Evolutionary conservation across 2,329 filamentous ascomycete genomes (phyloP).

Genomic region (Fusarium sp.): DNA sequence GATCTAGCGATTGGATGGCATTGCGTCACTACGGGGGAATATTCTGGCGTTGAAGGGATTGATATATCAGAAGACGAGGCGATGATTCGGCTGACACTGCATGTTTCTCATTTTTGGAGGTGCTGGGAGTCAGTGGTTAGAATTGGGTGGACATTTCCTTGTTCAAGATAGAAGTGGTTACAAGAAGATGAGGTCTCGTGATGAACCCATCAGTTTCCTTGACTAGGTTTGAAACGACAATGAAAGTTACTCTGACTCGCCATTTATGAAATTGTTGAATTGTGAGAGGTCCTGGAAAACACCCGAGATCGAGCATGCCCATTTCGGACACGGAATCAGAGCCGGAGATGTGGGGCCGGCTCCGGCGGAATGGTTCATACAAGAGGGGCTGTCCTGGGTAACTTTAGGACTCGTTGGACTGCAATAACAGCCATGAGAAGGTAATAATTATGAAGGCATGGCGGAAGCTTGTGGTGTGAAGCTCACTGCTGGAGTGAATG

Average conservation of each 20-base stretch:
- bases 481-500: no score
- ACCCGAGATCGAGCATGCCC: neutral
- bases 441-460: neutral
- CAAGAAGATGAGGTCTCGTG: conserved; percentile 22
- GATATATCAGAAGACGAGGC: conserved; percentile 28
- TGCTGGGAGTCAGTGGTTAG: conserved; percentile 40
- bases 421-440: neutral
- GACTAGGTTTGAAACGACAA: neutral
- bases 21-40: conserved; percentile 35
- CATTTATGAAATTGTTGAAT: neutral
- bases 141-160: conserved; percentile 35
- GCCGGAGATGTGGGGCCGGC: conserved; percentile 2
- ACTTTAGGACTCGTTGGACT: neutral
- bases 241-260: neutral
- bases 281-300: neutral
- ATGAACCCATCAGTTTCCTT: conserved; percentile 17
- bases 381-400: neutral
- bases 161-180: conserved; percentile 35
- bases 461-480: neutral
- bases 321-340: neutral
- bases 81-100: conserved; percentile 7
- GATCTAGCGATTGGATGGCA: conserved; percentile 42
- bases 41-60: conserved; percentile 40
- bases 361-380: conserved; percentile 4
- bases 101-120: conserved; percentile 32